Base-by-base conservation (phyloP, 768 basidiomycete genomes). In the Lyophyllum decastes region DNA sequence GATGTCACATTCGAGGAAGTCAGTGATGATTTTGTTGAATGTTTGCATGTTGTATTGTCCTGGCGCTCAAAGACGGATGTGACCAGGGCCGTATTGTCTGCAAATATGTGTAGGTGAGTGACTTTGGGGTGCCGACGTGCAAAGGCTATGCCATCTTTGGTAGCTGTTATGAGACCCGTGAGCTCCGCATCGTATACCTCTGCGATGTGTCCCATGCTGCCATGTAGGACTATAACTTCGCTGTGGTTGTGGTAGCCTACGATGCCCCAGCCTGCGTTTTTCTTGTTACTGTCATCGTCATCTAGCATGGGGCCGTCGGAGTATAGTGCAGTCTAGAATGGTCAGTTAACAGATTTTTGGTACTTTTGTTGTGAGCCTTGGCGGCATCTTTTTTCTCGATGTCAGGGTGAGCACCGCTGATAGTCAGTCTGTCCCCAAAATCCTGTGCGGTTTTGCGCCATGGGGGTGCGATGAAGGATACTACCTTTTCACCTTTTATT, bases 151-250 rank as follows among this genome's bases (percentile, higher is more conserved):
- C 62, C 66, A 19, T 47, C 33, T 5, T 47, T 54, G 16, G 62
- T 57, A 2, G 65, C 65, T 25, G 59, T 56, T 25, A 49, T 41
- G 0, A 72, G 67, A 1, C 58, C 70, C 7, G 64, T 61, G 35
- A 72, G 59, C 45, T 73, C 70, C 0, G 63, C 70, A 25, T 73
- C 67, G 52, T 64, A 70, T 4, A 68, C 65, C 44, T 71, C 69
- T 8, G 71, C 64, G 19, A 54, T 41, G 0, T 62, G 61, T 1
- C 71, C 71, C 35, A 72, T 49, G 9, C 70, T 67, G 17, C 67
- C 52, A 5, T 44, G 26, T 0, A 27, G 34, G 1, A 41, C 27
- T 24, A 55, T 24, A 11, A 65, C 48, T 35, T 71, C 67, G 2
- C 38, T 40, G 1, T 55, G 51, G 2, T 40, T 38, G 27, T 67